phyloP scores from a whole-genome alignment of 1,284 basidiomycete genomes.

The Cutaneotrichosporon sp. region DNA sequence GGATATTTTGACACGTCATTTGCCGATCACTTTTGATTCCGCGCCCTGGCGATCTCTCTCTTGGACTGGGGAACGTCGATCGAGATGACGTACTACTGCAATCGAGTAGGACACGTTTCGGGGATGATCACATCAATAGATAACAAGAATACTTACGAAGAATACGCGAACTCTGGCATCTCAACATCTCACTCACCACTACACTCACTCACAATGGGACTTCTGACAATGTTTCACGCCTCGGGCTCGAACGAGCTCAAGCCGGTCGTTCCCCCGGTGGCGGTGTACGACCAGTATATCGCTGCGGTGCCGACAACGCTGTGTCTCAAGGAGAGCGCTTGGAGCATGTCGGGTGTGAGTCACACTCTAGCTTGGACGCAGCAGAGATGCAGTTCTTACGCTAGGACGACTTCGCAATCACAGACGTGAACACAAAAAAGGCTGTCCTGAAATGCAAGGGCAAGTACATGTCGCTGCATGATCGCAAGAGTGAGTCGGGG shows the following conservation, averaged over 20 bases:
- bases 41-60: no score
- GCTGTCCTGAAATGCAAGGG: conserved; percentile 36
- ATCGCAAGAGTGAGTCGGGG: conserved; percentile 36
- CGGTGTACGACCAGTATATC: conserved; percentile 31
- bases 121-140: no score
- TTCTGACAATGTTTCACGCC: conserved; percentile 32
- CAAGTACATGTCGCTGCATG: conserved; percentile 34
- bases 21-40: no score
- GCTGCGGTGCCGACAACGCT: conserved; percentile 37
- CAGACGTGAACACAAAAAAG: conserved; percentile 35
- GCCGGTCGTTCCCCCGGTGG: conserved; percentile 40
- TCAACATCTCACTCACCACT: neutral
- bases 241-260: conserved; percentile 22
- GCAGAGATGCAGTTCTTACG: no score
- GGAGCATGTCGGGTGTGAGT: conserved; percentile 34
- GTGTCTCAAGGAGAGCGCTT: conserved; percentile 42
- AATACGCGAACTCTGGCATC: no score
- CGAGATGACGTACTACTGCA: no score
- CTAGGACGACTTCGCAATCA: conserved; percentile 38
- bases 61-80: no score
- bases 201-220: neutral
- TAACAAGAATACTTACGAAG: no score
- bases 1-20: no score
- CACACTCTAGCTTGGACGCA: no score
- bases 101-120: no score